phyloP scores from a whole-genome alignment of 768 basidiomycete genomes.

The Leucosporidium scottii region DNA sequence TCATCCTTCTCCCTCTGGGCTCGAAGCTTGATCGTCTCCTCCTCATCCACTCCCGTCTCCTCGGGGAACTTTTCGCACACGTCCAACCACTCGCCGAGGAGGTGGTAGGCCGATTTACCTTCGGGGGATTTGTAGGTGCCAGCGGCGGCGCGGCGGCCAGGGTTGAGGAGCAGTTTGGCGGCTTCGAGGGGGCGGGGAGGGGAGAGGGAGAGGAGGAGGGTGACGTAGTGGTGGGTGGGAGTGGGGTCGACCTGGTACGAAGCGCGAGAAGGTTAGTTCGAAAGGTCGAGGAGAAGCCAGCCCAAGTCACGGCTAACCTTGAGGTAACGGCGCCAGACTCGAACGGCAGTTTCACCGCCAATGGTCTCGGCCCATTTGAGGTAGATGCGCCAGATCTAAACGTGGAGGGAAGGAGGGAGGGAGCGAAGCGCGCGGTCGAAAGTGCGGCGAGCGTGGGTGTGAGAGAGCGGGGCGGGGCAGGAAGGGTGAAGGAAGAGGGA shows the following conservation, averaged over 20 bases:
- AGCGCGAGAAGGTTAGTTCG: neutral
- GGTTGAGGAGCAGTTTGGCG: slow-evolving; percentile 74
- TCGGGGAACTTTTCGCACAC: slow-evolving; percentile 84
- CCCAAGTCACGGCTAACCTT: slow-evolving; percentile 46
- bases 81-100: slow-evolving; percentile 85
- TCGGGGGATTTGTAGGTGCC: slow-evolving; percentile 82
- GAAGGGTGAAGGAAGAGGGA: slow-evolving; percentile 80
- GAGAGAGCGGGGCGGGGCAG: slow-evolving; percentile 73
- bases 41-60: slow-evolving; percentile 79
- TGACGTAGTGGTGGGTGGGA: slow-evolving; percentile 45
- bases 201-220: slow-evolving; percentile 44
- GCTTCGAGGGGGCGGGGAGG: slow-evolving; percentile 78
- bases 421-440: slow-evolving; percentile 92
- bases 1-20: slow-evolving; percentile 44
- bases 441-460: slow-evolving; percentile 86
- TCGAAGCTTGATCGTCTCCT: slow-evolving; percentile 58
- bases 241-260: slow-evolving; percentile 42
- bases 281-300: slow-evolving; percentile 51
- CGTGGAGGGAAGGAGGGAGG: slow-evolving; percentile 83
- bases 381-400: slow-evolving; percentile 86
- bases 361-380: slow-evolving; percentile 81
- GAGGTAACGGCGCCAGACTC: slow-evolving; percentile 74
- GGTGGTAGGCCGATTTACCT: slow-evolving; percentile 89
- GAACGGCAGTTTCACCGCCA: slow-evolving; percentile 69
- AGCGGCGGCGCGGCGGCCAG: slow-evolving; percentile 68